Evolutionary conservation across 441 rosid genomes (phyloP).

Genomic region (California macrophylla): DNA sequence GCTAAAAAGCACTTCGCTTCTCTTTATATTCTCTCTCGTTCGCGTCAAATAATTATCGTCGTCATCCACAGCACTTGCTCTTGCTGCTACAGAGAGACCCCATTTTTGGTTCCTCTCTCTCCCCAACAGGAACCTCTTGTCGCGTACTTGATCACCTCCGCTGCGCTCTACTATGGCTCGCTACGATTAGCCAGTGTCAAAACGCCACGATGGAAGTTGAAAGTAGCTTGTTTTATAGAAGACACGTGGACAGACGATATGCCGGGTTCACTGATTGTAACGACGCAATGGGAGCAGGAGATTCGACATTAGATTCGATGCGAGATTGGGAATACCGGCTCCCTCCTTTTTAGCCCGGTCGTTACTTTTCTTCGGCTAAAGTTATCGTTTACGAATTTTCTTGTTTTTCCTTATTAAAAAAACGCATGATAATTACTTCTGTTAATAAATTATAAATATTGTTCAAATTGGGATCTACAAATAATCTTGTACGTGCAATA

Average conservation of each 20-base stretch:
- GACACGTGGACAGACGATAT: neutral
- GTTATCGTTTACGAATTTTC: neutral
- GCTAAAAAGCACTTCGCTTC: neutral
- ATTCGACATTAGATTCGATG: neutral
- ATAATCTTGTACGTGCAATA: no score
- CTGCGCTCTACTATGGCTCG: neutral
- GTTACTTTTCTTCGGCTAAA: no score
- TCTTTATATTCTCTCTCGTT: neutral
- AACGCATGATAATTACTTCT: no score
- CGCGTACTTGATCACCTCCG: neutral
- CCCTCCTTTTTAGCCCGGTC: neutral
- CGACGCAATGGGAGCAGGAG: neutral
- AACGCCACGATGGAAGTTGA: neutral
- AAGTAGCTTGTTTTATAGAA: neutral
- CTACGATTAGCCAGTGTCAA: neutral
- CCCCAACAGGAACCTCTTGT: constrained; percentile 2
- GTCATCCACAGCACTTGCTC: constrained; percentile 2
- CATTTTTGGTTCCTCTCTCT: constrained; percentile 1
- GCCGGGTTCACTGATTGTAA: neutral
- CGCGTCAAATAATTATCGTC: neutral
- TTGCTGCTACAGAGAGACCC: neutral
- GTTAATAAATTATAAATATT: no score
- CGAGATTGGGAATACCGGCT: neutral
- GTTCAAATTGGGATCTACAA: no score
- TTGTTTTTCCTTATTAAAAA: no score